Conservation (phyloP, 2,329 filamentous ascomycete species). For the Trichoderma breve region DNA sequence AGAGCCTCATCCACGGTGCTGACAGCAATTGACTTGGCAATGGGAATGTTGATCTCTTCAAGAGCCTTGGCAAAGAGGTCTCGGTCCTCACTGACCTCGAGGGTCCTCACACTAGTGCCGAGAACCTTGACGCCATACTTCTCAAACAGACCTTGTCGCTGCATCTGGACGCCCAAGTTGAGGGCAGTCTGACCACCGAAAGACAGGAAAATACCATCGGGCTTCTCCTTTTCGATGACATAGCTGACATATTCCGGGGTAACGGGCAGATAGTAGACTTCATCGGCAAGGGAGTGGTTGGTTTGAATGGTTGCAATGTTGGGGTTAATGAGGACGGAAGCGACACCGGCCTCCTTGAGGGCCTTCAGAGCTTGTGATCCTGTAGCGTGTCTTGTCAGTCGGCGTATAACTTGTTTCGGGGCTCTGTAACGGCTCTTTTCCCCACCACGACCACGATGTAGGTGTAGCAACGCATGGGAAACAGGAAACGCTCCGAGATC, state of each 20-base stretch:
- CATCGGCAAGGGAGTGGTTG: slow-evolving; percentile 90
- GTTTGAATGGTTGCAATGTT: slow-evolving; percentile 99
- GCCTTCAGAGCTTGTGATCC: slow-evolving; percentile 96
- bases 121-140: slow-evolving; percentile 94
- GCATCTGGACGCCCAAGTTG: slow-evolving; percentile 95
- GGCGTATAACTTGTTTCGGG: neutral
- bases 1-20: slow-evolving; percentile 88
- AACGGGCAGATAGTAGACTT: slow-evolving; percentile 97
- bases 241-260: slow-evolving; percentile 97
- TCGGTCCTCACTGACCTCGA: slow-evolving; percentile 93
- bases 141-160: slow-evolving; percentile 92
- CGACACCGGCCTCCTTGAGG: slow-evolving; percentile 88
- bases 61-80: slow-evolving; percentile 94
- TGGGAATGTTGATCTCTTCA: slow-evolving; percentile 96
- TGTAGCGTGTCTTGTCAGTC: too few species aligned
- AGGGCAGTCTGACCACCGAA: slow-evolving; percentile 97
- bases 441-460: neutral
- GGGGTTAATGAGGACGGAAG: slow-evolving; percentile 92
- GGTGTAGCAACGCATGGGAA: neutral
- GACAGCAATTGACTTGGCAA: slow-evolving; percentile 93
- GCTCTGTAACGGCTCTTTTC: neutral
- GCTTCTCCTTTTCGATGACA: slow-evolving; percentile 93
- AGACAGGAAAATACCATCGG: slow-evolving; percentile 94
- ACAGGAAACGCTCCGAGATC: neutral
- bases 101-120: slow-evolving; percentile 88